These are phyloP conservation scores for Cryptomeria japonica DNA, from an alignment of 75 land plant species.

Conservation along the genomic window DNA sequence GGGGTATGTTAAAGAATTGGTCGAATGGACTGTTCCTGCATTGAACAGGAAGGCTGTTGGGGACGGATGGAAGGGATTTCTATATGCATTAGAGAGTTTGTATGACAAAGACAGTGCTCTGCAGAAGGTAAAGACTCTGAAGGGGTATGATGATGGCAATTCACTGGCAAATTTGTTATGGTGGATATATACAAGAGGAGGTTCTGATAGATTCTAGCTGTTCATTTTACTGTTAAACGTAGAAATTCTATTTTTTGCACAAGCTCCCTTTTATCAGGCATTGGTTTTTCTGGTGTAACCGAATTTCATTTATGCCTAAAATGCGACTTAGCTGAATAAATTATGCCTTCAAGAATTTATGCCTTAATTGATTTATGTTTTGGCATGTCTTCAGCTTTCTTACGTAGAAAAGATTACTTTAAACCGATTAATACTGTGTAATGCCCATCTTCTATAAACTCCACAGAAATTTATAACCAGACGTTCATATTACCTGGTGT, in stretches of 20 bases:
- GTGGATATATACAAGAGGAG: neutral
- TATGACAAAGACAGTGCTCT: too few relatives aligned
- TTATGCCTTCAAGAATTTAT: neutral
- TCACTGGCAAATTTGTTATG: too few relatives aligned
- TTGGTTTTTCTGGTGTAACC: neutral
- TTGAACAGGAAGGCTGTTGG: slow-evolving; percentile 57
- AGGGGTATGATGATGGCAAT: too few relatives aligned
- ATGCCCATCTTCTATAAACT: too few relatives aligned
- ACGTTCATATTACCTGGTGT: too few relatives aligned
- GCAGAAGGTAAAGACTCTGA: too few relatives aligned
- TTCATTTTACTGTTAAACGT: neutral
- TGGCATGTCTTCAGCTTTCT: neutral
- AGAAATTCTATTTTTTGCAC: neutral
- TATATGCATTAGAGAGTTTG: too few relatives aligned
- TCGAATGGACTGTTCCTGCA: slow-evolving; percentile 74
- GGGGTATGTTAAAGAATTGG: slow-evolving; percentile 60
- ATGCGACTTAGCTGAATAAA: neutral
- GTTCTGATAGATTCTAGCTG: neutral
- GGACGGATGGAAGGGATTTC: slow-evolving; percentile 80
- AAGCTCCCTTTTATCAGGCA: neutral
- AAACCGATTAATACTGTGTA: neutral
- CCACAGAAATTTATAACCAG: too few relatives aligned
- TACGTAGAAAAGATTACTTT: neutral
- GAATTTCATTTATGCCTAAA: neutral
- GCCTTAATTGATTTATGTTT: too few relatives aligned